These are phyloP conservation scores for Coleophoma crateriformis DNA, from an alignment of 2,329 filamentous ascomycete genomes.

Conservation along the genomic window DNA sequence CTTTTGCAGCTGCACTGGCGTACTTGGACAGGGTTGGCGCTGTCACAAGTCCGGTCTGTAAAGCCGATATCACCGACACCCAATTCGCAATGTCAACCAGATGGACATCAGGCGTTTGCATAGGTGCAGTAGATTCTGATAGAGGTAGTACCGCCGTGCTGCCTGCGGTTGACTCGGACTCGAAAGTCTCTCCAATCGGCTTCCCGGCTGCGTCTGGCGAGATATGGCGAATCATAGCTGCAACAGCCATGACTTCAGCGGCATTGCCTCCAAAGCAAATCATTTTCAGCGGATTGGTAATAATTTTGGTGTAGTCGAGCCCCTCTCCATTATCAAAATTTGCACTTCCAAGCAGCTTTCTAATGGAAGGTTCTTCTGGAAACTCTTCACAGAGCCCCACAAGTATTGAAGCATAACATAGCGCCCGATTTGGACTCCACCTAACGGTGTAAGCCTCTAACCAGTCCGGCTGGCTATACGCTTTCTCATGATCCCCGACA, in stretches of 20 bases:
- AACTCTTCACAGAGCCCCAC: conserved; percentile 14
- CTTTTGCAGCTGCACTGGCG: conserved; percentile 38
- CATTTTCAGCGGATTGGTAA: neutral
- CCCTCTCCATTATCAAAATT: neutral
- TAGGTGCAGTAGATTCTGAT: neutral
- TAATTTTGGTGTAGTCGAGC: neutral
- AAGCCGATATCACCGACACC: conserved; percentile 50
- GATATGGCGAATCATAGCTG: conserved; percentile 38
- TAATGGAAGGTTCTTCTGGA: neutral
- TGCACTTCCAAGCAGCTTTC: neutral
- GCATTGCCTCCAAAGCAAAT: conserved; percentile 35
- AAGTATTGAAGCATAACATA: conserved; percentile 65
- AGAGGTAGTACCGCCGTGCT: neutral
- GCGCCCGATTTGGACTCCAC: conserved; percentile 79
- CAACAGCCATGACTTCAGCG: conserved; percentile 55
- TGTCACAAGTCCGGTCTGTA: conserved; percentile 50
- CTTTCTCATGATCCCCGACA: conserved; percentile 71
- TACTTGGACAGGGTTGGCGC: conserved; percentile 43
- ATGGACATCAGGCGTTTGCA: conserved; percentile 36
- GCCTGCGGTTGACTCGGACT: neutral
- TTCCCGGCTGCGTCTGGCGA: conserved; percentile 6
- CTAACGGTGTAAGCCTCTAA: conserved; percentile 78
- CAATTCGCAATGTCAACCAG: conserved; percentile 81
- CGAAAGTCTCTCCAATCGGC: neutral
- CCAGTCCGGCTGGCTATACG: conserved; percentile 65